A percentile compares a stretch with the other conserved stretches of the same genome.
phyloP scores from a whole-genome alignment of 805 yeast genomes.

The Vanderwaltozyma yarrowii region DNA sequence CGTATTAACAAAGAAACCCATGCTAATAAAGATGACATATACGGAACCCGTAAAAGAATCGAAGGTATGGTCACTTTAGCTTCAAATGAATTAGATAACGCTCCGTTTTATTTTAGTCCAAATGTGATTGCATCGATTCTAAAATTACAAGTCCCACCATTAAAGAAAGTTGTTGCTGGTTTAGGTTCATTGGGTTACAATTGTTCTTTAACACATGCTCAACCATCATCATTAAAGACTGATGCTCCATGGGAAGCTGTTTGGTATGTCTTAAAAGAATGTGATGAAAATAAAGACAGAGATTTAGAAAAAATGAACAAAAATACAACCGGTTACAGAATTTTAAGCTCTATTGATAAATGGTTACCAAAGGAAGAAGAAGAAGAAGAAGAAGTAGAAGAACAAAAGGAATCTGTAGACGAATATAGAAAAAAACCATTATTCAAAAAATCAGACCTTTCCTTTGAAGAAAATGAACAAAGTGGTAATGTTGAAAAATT shows the following conservation, averaged over 20 bases:
- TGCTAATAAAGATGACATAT: slow-evolving; percentile 37
- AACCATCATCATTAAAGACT: slow-evolving; percentile 78
- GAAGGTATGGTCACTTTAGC: slow-evolving; percentile 92
- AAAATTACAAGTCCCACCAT: slow-evolving; percentile 76
- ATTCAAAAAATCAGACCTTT: slow-evolving; percentile 16
- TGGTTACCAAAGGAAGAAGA: slow-evolving; percentile 11
- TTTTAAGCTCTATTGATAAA: slow-evolving; percentile 33
- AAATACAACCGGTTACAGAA: slow-evolving; percentile 50
- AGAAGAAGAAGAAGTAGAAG: neutral
- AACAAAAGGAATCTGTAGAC: no score
- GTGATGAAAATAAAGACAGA: slow-evolving; percentile 42
- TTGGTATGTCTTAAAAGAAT: slow-evolving; percentile 57
- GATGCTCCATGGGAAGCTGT: slow-evolving; percentile 77
- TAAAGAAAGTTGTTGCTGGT: slow-evolving; percentile 63
- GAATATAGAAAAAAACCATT: neutral
- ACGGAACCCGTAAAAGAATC: slow-evolving; percentile 75
- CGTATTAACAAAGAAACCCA: slow-evolving; percentile 39
- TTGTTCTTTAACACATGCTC: slow-evolving; percentile 84
- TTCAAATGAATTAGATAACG: slow-evolving; percentile 46
- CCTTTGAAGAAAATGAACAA: slow-evolving; percentile 53
- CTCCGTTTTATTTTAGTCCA: slow-evolving; percentile 78
- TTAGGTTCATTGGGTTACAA: slow-evolving; percentile 73
- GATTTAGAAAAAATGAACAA: slow-evolving; percentile 32
- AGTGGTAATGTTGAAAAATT: slow-evolving; percentile 49
- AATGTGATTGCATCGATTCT: slow-evolving; percentile 64